phyloP scores from a whole-genome alignment of 768 basidiomycete species.

The Amanita molliuscula region DNA sequence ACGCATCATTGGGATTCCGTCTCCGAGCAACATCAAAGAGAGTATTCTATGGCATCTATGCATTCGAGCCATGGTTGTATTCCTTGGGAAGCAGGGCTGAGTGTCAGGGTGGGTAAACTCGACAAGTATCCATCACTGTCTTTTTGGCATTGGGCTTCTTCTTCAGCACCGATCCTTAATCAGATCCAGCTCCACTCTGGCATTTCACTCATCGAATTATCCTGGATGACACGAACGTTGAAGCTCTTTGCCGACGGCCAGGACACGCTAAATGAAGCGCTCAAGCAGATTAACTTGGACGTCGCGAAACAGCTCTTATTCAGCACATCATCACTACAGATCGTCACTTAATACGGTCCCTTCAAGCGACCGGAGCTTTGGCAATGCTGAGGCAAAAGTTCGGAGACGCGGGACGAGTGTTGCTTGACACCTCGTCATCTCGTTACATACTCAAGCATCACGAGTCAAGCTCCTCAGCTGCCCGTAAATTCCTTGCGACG shows the following conservation, averaged over 20 bases:
- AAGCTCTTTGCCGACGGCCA: constrained; percentile 3
- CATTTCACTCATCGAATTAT: constrained; percentile 1
- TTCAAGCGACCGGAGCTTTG: constrained; percentile 1
- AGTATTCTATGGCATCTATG: neutral
- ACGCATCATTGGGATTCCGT: constrained; percentile 1
- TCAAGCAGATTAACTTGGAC: neutral
- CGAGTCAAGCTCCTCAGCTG: neutral
- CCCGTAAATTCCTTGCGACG: neutral
- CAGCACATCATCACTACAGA: neutral
- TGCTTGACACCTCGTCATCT: neutral
- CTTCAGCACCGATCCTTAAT: neutral
- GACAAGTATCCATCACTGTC: neutral
- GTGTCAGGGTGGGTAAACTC: neutral
- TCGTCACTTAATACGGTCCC: neutral
- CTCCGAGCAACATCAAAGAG: neutral
- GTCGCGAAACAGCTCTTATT: neutral
- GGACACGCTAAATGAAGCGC: neutral
- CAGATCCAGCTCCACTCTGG: neutral
- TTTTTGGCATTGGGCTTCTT: constrained; percentile 4
- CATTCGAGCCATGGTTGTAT: constrained; percentile 1
- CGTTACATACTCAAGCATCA: neutral
- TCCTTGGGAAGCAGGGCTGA: neutral
- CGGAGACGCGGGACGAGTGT: neutral
- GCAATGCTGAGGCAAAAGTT: neutral
- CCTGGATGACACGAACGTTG: constrained; percentile 1